These are phyloP conservation scores for Ilyonectria mors-panacis DNA, from an alignment of 2,329 filamentous ascomycete genomes.

Conservation along the genomic window DNA sequence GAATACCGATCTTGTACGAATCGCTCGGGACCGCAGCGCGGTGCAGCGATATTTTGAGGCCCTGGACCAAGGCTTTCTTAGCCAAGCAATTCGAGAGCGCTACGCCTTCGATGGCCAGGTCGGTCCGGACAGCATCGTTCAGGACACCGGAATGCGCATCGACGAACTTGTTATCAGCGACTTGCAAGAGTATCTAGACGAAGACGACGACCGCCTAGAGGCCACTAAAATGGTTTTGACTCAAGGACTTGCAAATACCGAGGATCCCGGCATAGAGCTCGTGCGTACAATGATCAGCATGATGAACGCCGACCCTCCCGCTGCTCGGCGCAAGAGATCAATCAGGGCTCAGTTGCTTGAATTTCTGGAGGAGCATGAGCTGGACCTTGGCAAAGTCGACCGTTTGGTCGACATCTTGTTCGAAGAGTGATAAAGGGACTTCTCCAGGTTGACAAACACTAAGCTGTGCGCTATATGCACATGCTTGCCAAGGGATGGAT, in stretches of 20 bases:
- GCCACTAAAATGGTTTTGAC: background rate
- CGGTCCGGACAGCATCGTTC: background rate
- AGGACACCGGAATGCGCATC: background rate
- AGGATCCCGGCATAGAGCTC: conserved; percentile 3
- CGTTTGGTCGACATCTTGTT: background rate
- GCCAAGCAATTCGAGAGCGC: background rate
- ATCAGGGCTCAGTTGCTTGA: background rate
- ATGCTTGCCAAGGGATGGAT: background rate
- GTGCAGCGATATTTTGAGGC: background rate
- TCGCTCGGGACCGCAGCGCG: background rate
- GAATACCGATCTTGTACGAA: background rate
- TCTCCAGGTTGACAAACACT: background rate
- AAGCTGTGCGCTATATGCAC: background rate
- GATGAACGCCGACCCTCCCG: conserved; percentile 8
- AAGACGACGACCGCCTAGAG: background rate
- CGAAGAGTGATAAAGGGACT: background rate
- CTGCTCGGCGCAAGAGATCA: conserved; percentile 6
- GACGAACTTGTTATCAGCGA: background rate
- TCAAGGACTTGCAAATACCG: background rate
- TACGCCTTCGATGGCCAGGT: background rate
- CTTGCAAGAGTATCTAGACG: background rate
- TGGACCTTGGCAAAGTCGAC: conserved; percentile 1
- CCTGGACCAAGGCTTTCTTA: background rate
- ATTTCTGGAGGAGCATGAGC: conserved; percentile 4
- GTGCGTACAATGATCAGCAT: conserved; percentile 5